Evolutionary conservation across 495 filamentous ascomycete species (phyloP).

Genomic region (Pseudoneurospora amorphoporcata): DNA sequence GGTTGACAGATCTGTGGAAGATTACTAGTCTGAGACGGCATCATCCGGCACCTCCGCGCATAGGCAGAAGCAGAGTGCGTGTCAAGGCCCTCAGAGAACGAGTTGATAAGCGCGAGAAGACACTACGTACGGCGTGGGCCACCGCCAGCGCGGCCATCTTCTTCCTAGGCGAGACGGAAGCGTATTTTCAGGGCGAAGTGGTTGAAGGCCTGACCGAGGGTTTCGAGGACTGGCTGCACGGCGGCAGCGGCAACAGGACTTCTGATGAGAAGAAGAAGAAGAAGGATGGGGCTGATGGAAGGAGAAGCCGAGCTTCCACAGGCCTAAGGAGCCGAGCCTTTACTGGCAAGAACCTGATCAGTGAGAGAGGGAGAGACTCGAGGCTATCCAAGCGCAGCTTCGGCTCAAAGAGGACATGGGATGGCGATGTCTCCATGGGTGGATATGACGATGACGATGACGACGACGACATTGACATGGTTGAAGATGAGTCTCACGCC

Average conservation of each 20-base stretch:
- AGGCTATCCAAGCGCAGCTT: background rate
- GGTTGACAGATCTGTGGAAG: slow-evolving; percentile 75
- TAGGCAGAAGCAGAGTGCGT: slow-evolving; percentile 43
- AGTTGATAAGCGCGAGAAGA: slow-evolving; percentile 44
- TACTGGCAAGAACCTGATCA: background rate
- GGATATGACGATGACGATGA: background rate
- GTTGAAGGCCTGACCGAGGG: slow-evolving; percentile 69
- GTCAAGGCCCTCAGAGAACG: slow-evolving; percentile 42
- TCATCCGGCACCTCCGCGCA: slow-evolving; percentile 55
- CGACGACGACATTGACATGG: slow-evolving; percentile 14
- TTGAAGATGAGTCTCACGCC: slow-evolving; percentile 2
- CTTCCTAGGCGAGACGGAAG: slow-evolving; percentile 74
- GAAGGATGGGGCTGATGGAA: background rate
- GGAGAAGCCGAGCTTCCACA: background rate
- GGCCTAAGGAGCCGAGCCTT: slow-evolving; percentile 6
- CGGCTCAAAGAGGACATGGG: background rate
- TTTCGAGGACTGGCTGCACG: slow-evolving; percentile 39
- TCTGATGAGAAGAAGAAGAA: slow-evolving; percentile 8
- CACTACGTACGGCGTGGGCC: slow-evolving; percentile 77
- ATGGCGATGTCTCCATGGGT: background rate
- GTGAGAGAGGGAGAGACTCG: background rate
- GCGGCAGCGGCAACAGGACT: slow-evolving; percentile 18
- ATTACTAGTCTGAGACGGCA: slow-evolving; percentile 64
- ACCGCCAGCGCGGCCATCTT: slow-evolving; percentile 74
- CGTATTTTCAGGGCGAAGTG: slow-evolving; percentile 84